Percentiles rank a stretch among this genome's conserved stretches.
Evolutionary conservation across 495 filamentous ascomycete species (phyloP).

Genomic region (Hyphodiscus hymeniophilus): DNA sequence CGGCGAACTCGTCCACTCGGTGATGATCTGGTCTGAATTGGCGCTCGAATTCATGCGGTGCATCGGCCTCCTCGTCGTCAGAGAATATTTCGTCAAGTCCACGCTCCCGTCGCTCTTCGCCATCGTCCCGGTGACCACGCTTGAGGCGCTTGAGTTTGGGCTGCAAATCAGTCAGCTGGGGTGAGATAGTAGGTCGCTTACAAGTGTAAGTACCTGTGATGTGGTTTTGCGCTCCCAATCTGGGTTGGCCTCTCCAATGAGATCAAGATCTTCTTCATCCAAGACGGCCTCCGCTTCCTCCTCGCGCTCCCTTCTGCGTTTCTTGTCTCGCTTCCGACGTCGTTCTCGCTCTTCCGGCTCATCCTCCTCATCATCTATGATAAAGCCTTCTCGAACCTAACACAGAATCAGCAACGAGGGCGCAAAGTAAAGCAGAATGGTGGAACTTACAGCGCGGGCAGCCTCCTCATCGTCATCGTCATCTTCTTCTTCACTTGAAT

Average conservation of each 20-base stretch:
- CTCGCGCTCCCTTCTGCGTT: conserved; percentile 60
- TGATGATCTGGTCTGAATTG: conserved; percentile 40
- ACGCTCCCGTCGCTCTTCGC: conserved; percentile 49
- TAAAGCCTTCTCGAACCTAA: conserved; percentile 88
- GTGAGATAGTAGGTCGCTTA: background rate
- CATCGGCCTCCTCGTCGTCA: conserved; percentile 77
- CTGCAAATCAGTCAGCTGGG: conserved; percentile 36
- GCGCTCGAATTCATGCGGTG: conserved; percentile 36
- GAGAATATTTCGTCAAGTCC: conserved; percentile 87
- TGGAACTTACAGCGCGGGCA: conserved; percentile 17
- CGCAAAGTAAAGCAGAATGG: background rate
- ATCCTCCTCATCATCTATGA: conserved; percentile 81
- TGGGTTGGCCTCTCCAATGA: conserved; percentile 74
- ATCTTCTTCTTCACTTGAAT: conserved; percentile 93
- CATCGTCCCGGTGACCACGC: conserved; percentile 75
- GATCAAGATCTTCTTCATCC: conserved; percentile 93
- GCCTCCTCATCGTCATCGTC: conserved; percentile 86
- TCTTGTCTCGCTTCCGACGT: conserved; percentile 52
- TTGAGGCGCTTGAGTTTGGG: conserved; percentile 93
- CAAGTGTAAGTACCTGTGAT: conserved; percentile 50
- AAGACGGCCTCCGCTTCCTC: conserved; percentile 83
- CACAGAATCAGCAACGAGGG: background rate
- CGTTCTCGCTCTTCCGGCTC: conserved; percentile 52
- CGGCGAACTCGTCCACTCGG: conserved; percentile 81
- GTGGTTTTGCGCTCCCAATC: conserved; percentile 55